phyloP scores from a whole-genome alignment of 2,329 filamentous ascomycete species.

The Fusarium hostae region DNA sequence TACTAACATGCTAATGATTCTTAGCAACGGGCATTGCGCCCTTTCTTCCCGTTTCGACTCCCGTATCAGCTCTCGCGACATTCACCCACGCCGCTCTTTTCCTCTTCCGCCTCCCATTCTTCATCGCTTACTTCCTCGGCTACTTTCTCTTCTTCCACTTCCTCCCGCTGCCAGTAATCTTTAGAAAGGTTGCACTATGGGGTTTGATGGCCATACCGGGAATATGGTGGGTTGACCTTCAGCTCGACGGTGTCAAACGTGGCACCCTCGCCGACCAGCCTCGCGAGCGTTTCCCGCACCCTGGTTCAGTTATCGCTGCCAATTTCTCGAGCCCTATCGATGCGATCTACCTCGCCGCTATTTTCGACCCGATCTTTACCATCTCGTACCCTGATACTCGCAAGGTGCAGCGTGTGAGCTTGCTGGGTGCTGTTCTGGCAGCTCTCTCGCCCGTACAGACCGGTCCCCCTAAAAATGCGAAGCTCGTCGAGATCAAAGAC shows the following conservation, averaged over 20 bases:
- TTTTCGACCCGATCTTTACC: constrained; percentile 97
- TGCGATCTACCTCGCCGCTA: constrained; percentile 90
- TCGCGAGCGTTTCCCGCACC: constrained; percentile 77
- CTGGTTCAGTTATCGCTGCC: constrained; percentile 84
- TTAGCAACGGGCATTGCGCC: constrained; percentile 94
- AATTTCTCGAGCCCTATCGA: constrained; percentile 95
- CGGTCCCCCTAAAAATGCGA: constrained; percentile 56
- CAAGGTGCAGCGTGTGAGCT: constrained; percentile 79
- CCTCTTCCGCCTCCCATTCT: constrained; percentile 80
- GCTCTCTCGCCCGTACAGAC: constrained; percentile 72
- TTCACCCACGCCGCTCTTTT: constrained; percentile 79
- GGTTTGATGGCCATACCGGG: constrained; percentile 86
- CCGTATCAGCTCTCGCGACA: constrained; percentile 69
- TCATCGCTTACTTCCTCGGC: constrained; percentile 72
- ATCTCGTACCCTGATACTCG: constrained; percentile 80
- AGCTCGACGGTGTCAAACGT: constrained; percentile 95
- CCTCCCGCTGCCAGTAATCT: constrained; percentile 71
- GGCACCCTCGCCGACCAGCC: constrained; percentile 84
- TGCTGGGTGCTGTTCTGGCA: constrained; percentile 78
- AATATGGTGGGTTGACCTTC: constrained; percentile 98
- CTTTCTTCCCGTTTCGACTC: constrained; percentile 84
- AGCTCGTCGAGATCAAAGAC: constrained; percentile 69
- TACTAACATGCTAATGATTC: constrained; percentile 19
- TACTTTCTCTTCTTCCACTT: constrained; percentile 88
- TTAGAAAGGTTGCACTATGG: constrained; percentile 90